Evolutionary conservation across 441 rosid genomes (phyloP).

Genomic region (Aquilaria agallochum): DNA sequence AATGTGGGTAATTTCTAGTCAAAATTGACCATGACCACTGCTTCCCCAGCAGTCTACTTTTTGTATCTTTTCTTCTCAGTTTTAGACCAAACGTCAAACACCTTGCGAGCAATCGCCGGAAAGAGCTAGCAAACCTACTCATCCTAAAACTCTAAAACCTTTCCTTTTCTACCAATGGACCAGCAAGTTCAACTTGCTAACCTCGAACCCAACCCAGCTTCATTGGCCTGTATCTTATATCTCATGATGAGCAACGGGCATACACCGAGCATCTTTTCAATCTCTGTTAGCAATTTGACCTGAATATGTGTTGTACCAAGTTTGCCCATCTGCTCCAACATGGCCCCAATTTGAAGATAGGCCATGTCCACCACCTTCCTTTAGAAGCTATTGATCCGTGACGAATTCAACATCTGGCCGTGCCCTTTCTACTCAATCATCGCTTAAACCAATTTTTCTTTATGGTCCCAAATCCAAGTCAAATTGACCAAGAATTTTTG

Average conservation of each 20-base stretch:
- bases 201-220: constrained; percentile 76
- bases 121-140: neutral
- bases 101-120: neutral
- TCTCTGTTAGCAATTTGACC: constrained; percentile 84
- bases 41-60: constrained; percentile 12
- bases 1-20: no score
- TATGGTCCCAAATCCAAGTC: constrained; percentile 51
- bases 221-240: constrained; percentile 74
- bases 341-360: constrained; percentile 66
- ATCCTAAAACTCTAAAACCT: constrained; percentile 24
- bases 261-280: constrained; percentile 82
- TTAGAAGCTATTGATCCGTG: constrained; percentile 86
- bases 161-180: constrained; percentile 41
- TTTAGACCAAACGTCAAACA: neutral
- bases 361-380: constrained; percentile 95
- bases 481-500: constrained; percentile 67
- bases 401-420: constrained; percentile 87
- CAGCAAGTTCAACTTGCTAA: constrained; percentile 82
- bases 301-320: constrained; percentile 72
- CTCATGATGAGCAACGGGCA: constrained; percentile 95
- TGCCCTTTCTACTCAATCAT: constrained; percentile 68
- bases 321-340: constrained; percentile 78
- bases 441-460: constrained; percentile 66
- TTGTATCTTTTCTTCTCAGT: neutral
- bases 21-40: neutral